These are phyloP conservation scores for Pythium phragmitis DNA, from an alignment of 352 stramenopile genomes.

Conservation along the genomic window DNA sequence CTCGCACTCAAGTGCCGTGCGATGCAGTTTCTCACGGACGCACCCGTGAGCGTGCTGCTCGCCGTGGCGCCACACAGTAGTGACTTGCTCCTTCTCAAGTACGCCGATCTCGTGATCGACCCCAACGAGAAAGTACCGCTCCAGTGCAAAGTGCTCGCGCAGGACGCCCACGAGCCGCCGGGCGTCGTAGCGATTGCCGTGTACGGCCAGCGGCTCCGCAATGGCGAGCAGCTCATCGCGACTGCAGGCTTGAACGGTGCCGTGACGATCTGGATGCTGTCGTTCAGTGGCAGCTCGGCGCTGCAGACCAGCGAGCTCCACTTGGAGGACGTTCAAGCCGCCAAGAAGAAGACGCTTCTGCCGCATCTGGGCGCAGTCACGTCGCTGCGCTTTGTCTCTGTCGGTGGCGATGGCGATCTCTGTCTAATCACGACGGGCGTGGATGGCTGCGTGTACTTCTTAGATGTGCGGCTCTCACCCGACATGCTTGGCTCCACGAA, in stretches of 20 bases:
- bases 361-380: conserved; percentile 58
- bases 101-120: conserved; percentile 47
- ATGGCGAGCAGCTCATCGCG: conserved; percentile 56
- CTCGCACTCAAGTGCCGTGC: conserved; percentile 37
- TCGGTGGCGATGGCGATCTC: conserved; percentile 34
- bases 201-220: conserved; percentile 40
- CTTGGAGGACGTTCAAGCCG: conserved; percentile 60
- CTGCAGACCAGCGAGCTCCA: conserved; percentile 29
- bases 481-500: conserved; percentile 25
- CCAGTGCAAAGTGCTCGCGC: conserved; percentile 50
- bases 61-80: conserved; percentile 33
- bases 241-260: conserved; percentile 62
- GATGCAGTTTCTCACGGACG: conserved; percentile 45
- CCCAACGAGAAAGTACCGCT: conserved; percentile 48
- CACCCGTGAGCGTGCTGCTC: conserved; percentile 54
- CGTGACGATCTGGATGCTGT: conserved; percentile 70
- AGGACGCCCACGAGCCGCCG: conserved; percentile 46
- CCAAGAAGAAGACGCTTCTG: conserved; percentile 68
- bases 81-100: conserved; percentile 56
- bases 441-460: conserved; percentile 63
- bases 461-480: conserved; percentile 52
- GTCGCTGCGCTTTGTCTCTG: conserved; percentile 48
- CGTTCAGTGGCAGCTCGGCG: conserved; percentile 28
- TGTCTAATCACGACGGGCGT: conserved; percentile 59
- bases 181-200: conserved; percentile 52